Conservation (phyloP, 306 rosid species). For the Vicia sativa region DNA sequence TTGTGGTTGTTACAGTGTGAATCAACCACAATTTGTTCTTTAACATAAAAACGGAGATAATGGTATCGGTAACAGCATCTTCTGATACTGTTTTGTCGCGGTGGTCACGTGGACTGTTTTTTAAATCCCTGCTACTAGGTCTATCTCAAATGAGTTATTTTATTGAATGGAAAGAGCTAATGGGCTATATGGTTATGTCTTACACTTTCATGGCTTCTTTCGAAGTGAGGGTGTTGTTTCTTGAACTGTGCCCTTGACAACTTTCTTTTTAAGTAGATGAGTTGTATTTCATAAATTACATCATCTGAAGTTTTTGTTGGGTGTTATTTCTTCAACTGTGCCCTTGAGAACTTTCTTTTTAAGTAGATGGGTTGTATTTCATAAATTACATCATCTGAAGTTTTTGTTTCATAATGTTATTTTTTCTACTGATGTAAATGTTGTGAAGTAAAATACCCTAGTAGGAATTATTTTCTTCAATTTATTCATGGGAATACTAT, state of each 20-base stretch:
- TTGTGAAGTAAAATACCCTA: constrained; percentile 18
- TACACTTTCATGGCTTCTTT: constrained; percentile 13
- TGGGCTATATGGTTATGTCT: constrained; percentile 3
- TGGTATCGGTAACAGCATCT: too few relatives aligned
- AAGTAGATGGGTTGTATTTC: too few relatives aligned
- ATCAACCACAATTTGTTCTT: too few relatives aligned
- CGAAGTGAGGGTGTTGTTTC: constrained; percentile 19
- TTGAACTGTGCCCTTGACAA: constrained; percentile 1
- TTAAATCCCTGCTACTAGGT: too few relatives aligned
- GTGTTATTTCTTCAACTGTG: too few relatives aligned
- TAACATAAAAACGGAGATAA: too few relatives aligned
- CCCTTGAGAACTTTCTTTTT: too few relatives aligned
- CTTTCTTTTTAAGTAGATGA: constrained; percentile 24
- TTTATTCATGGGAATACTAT: constrained; percentile 26
- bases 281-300: constrained; percentile 21
- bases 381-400: background rate
- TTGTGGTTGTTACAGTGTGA: too few relatives aligned
- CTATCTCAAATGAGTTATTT: background rate
- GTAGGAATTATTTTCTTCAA: constrained; percentile 31
- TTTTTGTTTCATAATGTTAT: background rate
- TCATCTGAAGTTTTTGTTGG: too few relatives aligned
- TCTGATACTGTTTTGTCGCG: too few relatives aligned
- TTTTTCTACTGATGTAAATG: constrained; percentile 18
- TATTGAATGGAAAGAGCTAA: constrained; percentile 18
- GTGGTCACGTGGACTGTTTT: too few relatives aligned